These are phyloP conservation scores for Tolypocladium nubicola DNA, from an alignment of 2,329 filamentous ascomycete genomes.

Conservation along the genomic window DNA sequence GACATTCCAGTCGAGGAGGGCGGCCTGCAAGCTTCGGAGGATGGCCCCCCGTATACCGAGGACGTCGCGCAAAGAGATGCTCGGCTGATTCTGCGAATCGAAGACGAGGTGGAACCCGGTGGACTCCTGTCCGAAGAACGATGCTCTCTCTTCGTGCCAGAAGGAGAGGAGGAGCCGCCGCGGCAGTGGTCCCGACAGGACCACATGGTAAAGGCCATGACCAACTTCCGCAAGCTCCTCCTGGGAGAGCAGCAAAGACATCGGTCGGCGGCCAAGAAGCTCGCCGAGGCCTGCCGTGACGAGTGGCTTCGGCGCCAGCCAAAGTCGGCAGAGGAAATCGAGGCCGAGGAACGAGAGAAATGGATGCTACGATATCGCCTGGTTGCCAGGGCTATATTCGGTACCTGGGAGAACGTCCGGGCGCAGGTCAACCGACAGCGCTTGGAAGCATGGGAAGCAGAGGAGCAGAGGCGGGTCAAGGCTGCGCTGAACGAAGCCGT, in stretches of 20 bases:
- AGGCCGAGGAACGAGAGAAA: constrained; percentile 62
- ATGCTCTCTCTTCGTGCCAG: constrained; percentile 64
- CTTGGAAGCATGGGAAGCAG: constrained; percentile 52
- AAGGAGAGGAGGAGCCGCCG: constrained; percentile 60
- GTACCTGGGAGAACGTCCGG: constrained; percentile 55
- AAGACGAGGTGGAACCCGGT: constrained; percentile 63
- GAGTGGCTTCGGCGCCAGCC: constrained; percentile 66
- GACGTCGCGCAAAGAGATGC: constrained; percentile 61
- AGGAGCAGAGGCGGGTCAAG: constrained; percentile 52
- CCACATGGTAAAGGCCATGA: constrained; percentile 68
- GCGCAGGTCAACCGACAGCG: constrained; percentile 50
- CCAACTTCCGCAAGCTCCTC: constrained; percentile 74
- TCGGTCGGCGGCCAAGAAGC: constrained; percentile 61
- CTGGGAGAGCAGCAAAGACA: constrained; percentile 70
- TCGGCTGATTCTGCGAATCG: constrained; percentile 54
- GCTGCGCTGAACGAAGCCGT: constrained; percentile 65
- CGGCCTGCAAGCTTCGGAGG: constrained; percentile 43
- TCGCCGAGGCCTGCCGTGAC: constrained; percentile 69
- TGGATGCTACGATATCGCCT: constrained; percentile 60
- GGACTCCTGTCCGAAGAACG: constrained; percentile 61
- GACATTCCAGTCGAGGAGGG: constrained; percentile 46
- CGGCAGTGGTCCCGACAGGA: constrained; percentile 81
- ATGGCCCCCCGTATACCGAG: constrained; percentile 46
- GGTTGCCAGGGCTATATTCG: constrained; percentile 47
- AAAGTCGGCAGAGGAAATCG: constrained; percentile 69